These are phyloP conservation scores for Jatropha podagrica DNA, from an alignment of 441 rosid genomes.

Conservation along the genomic window DNA sequence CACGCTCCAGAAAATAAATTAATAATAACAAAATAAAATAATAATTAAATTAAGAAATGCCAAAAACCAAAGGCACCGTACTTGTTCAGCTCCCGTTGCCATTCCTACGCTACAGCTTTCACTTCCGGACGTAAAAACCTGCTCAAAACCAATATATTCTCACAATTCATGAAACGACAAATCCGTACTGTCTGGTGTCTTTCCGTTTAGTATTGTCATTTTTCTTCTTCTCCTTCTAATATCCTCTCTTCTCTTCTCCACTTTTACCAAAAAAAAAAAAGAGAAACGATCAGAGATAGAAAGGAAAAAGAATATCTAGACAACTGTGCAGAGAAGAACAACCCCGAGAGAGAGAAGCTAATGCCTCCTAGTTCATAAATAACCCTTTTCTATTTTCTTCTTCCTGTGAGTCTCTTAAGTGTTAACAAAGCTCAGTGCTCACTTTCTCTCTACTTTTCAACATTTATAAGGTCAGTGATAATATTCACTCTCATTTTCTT, in stretches of 20 bases:
- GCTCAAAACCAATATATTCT: conserved; percentile 12
- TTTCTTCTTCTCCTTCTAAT: not conserved
- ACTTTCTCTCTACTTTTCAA: not conserved
- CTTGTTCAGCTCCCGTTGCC: not conserved
- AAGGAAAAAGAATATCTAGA: not conserved
- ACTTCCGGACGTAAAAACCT: not conserved
- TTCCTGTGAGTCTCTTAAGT: not conserved
- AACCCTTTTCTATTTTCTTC: not conserved
- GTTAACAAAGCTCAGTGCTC: not conserved
- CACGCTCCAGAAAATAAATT: no score
- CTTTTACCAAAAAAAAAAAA: not conserved
- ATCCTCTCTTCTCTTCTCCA: not conserved
- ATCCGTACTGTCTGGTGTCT: not conserved
- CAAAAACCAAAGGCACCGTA: not conserved
- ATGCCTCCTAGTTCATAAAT: no score
- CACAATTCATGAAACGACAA: conserved; percentile 9
- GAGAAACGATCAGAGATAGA: not conserved
- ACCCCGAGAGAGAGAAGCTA: no score
- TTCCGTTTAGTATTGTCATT: not conserved
- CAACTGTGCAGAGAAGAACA: not conserved
- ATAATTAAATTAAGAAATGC: not conserved
- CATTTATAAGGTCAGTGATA: conserved; percentile 9
- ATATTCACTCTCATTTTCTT: not conserved
- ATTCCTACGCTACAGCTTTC: no score
- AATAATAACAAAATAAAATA: no score